Evolutionary conservation across 2,329 filamentous ascomycete species (phyloP), one percentile per base, ranked within the genome.

Genomic region (Colletotrichum liaoningense): DNA sequence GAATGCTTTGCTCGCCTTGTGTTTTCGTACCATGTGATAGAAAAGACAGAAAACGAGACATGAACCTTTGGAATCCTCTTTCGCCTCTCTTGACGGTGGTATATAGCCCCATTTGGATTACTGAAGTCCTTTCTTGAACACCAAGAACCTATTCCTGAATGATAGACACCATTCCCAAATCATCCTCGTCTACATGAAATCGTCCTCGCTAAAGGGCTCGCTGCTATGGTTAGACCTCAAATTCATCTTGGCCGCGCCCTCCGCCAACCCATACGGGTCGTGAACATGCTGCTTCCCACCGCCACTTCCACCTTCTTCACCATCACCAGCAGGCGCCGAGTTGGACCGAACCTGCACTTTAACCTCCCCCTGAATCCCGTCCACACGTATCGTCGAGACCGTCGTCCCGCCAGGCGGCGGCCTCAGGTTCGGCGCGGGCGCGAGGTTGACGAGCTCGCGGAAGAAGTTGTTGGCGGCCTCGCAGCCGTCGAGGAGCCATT

Each of bases 401-500:
- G 81, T 81, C 7, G 80, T 80, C 9, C 80, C 81, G 4, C 80
- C 81, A 0, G 81, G 79, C 0, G 80, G 78, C n/a, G 80, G 82
- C 35, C 79, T 79, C 55, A 83, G 76, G 52, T 83, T 83, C 5
- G 84, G 84, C 58, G 78, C 77, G 16, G 86, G 84, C 3, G 82
- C 81, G 73, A 85, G 79, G 76, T 82, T 84, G 52, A 90, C 87
- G 7, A 94, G 87, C 63, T 92, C 90, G 67, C 91, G 88, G 65
- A 95, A 90, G 77, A 93, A 93, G 38, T 90, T 88, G 75, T 93
- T 93, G 19, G 94, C 94, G 69, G 92, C 92, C 38, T 92, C 89
- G 73, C 92, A 94, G 14, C 93, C 93, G 77, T 94, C 93, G 83
- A 94, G 89, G 6, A 94, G 86, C 89, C 92, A 97, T 80, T 96